Percentiles rank a stretch among this genome's conserved stretches.
These are phyloP conservation scores for Aspergillus costaricaensis DNA, from an alignment of 2,329 filamentous ascomycete genomes.

Conservation along the genomic window DNA sequence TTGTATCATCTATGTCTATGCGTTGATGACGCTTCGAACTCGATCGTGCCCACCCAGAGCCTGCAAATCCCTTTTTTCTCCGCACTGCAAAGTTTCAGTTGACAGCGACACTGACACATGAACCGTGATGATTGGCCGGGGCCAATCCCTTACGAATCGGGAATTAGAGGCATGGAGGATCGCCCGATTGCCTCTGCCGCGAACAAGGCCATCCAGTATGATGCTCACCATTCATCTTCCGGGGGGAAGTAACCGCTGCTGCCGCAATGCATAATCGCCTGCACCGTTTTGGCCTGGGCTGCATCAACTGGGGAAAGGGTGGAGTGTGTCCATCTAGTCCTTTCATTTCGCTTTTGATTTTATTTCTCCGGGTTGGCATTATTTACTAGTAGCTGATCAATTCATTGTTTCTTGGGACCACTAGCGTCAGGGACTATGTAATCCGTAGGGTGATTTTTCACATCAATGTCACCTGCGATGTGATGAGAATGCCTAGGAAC, in stretches of 20 bases:
- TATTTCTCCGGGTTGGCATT: background rate
- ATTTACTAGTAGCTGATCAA: background rate
- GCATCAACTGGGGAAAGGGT: conserved; percentile 4
- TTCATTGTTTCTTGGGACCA: background rate
- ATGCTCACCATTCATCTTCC: background rate
- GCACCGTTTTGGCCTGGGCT: background rate
- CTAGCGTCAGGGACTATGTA: conserved; percentile 2
- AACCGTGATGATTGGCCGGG: background rate
- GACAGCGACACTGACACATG: background rate
- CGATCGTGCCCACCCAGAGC: background rate
- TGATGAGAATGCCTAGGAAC: background rate
- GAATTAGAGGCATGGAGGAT: conserved; percentile 9
- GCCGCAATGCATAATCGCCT: conserved; percentile 16
- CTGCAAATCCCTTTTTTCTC: conserved; percentile 12
- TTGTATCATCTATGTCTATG: background rate
- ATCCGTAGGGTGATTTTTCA: background rate
- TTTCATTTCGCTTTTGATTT: background rate
- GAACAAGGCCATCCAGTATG: background rate
- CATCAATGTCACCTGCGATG: background rate
- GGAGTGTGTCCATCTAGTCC: background rate
- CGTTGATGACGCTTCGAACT: background rate
- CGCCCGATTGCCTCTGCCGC: conserved; percentile 14
- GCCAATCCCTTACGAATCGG: conserved; percentile 4
- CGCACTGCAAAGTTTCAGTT: conserved; percentile 1
- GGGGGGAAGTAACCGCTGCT: conserved; percentile 16